phyloP scores from a whole-genome alignment of 352 stramenopile species.

The Phytopythium cucurbitacearum region DNA sequence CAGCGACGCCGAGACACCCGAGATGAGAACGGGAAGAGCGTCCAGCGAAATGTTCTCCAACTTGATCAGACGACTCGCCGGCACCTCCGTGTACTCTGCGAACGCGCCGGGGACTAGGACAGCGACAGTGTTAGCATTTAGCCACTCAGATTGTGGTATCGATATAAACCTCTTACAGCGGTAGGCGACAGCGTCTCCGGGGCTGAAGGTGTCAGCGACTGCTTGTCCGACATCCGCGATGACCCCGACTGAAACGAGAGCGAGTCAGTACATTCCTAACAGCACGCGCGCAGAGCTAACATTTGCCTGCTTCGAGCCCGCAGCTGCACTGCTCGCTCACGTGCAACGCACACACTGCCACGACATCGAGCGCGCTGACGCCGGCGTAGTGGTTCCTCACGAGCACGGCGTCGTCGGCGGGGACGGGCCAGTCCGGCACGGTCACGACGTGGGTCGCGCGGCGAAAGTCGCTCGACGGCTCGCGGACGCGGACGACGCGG shows the following conservation, averaged over 20 bases:
- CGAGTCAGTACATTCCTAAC: background rate
- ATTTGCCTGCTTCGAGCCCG: slow-evolving; percentile 16
- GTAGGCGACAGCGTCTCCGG: slow-evolving; percentile 1
- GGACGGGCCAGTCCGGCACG: slow-evolving; percentile 6
- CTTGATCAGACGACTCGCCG: slow-evolving; percentile 12
- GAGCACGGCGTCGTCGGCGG: slow-evolving; percentile 10
- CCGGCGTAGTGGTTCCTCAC: slow-evolving; percentile 25
- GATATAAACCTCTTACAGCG: background rate
- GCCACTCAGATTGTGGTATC: background rate
- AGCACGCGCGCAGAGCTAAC: background rate
- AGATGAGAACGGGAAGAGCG: slow-evolving; percentile 37
- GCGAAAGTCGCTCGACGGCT: slow-evolving; percentile 18
- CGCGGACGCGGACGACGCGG: no score
- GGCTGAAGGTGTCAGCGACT: background rate
- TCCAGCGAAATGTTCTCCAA: slow-evolving; percentile 11
- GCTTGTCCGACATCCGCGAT: background rate
- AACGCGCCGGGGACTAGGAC: background rate
- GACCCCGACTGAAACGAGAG: background rate
- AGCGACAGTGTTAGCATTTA: background rate
- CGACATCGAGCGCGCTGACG: slow-evolving; percentile 35
- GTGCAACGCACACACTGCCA: slow-evolving; percentile 23
- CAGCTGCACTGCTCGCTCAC: slow-evolving; percentile 16
- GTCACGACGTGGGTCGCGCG: slow-evolving; percentile 20
- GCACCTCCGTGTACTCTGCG: background rate
- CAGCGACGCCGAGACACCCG: slow-evolving; percentile 34